Conservation (phyloP, 495 filamentous ascomycete species). For the Polyplosphaeria fusca region DNA sequence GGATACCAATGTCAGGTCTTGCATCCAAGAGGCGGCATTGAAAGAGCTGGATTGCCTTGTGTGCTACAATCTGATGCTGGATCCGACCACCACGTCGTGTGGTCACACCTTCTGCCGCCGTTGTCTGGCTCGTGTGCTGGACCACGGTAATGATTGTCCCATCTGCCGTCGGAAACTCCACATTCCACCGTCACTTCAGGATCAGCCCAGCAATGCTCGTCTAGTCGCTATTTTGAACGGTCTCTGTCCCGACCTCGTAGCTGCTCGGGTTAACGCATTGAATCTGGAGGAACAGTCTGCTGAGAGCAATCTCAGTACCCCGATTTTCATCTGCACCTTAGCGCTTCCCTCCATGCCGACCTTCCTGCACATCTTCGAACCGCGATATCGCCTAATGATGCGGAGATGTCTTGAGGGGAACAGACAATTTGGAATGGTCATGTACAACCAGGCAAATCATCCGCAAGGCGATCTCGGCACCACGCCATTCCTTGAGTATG, state of each 20-base stretch:
- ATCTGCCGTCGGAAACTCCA: slow-evolving; percentile 67
- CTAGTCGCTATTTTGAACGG: slow-evolving; percentile 57
- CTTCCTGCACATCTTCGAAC: slow-evolving; percentile 88
- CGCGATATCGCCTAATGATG: slow-evolving; percentile 84
- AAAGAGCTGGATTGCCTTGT: slow-evolving; percentile 82
- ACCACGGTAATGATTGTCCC: slow-evolving; percentile 74
- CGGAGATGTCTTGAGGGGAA: slow-evolving; percentile 69
- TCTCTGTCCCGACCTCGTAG: slow-evolving; percentile 66
- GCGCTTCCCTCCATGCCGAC: slow-evolving; percentile 80
- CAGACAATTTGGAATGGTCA: slow-evolving; percentile 79
- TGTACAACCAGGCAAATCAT: slow-evolving; percentile 57
- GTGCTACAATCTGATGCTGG: slow-evolving; percentile 73
- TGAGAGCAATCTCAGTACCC: slow-evolving; percentile 57
- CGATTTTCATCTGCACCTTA: slow-evolving; percentile 78
- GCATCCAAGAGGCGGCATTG: slow-evolving; percentile 57
- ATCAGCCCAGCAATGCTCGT: slow-evolving; percentile 59
- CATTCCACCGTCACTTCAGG: slow-evolving; percentile 54
- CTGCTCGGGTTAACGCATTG: slow-evolving; percentile 52
- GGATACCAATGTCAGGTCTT: slow-evolving; percentile 53
- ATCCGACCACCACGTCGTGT: slow-evolving; percentile 79
- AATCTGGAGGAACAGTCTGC: slow-evolving; percentile 50
- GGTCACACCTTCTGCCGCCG: slow-evolving; percentile 86
- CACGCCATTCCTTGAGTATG: slow-evolving; percentile 66
- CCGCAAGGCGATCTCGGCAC: slow-evolving; percentile 58
- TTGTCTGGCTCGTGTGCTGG: slow-evolving; percentile 69